Evolutionary conservation across 73 alveolate genomes (phyloP), one percentile per base, ranked within the genome.

Genomic region (Tetrahymena thermophila): DNA sequence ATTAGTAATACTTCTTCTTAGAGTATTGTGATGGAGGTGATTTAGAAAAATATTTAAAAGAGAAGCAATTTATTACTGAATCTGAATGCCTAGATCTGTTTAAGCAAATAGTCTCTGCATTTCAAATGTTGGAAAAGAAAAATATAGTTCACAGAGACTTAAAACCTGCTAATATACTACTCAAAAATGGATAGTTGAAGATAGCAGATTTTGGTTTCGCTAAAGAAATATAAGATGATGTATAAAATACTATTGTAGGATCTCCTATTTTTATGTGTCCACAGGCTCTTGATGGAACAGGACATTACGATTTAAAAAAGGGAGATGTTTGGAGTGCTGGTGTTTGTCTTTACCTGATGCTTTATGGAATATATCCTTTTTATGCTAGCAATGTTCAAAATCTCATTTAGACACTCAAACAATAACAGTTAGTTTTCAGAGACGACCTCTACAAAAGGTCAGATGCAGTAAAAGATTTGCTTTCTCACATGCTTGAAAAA

Each of bases 281-380:
- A 28, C n/a, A 71, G 23, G 89, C 89, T 28, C 13, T 71, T 9
- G 89, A 71, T 23, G 89, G 89, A 25, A 28, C 89, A 28, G 89
- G 89, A 8, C 23, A 7, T 13, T 71, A 71, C n/a, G 89, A 71
- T 19, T 71, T 71, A 31, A 71, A 71, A 31, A 71, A 71, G 37
- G 96, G 96, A 55, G 97, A 96, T 85, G 94, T 96, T 42, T 96
- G 97, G 97, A 94, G 96, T 44, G 85, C 95, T 9, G 97, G 97
- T 25, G 97, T 96, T 5, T 85, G 95, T 38, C 94, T 96, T 2
- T 96, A 55, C 34, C 84, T 42, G 71, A 96, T 96, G 97, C 96
- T 96, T 21, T 95, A 50, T 40, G 97, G 97, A 85, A 85, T 50
- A 34, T 95, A 94, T 89, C 97, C 97, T 16, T 95, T 85, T 50